phyloP scores from a whole-genome alignment of 2,329 filamentous ascomycete genomes.

The Neonectria coccinea region DNA sequence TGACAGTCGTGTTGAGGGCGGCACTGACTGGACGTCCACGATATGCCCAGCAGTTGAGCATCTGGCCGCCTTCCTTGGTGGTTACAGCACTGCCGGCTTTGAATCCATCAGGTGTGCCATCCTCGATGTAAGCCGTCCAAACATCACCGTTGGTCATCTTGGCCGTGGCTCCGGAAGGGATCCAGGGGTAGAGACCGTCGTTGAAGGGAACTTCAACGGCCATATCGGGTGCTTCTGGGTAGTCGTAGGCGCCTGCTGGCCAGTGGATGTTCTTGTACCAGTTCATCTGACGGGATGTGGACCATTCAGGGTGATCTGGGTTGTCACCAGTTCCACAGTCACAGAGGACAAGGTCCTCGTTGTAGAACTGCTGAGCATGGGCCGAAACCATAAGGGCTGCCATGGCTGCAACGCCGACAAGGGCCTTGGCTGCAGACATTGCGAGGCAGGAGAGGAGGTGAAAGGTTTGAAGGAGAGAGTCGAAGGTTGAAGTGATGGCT shows the following conservation, averaged over 20 bases:
- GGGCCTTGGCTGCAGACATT: constrained; percentile 45
- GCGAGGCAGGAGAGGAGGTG: constrained; percentile 1
- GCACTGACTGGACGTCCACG: constrained; percentile 54
- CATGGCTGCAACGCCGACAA: constrained; percentile 35
- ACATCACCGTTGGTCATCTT: constrained; percentile 54
- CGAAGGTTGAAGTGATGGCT: background rate
- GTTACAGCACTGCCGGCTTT: constrained; percentile 55
- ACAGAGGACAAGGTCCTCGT: constrained; percentile 55
- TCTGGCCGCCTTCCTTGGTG: constrained; percentile 54
- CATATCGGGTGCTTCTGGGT: constrained; percentile 54
- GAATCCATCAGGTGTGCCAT: constrained; percentile 55
- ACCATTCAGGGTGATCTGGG: constrained; percentile 54
- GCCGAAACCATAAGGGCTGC: constrained; percentile 39
- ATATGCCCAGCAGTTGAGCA: constrained; percentile 57
- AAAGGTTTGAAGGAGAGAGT: background rate
- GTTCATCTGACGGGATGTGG: constrained; percentile 58
- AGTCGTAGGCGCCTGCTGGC: constrained; percentile 50
- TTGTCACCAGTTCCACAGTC: constrained; percentile 59
- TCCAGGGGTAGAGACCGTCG: constrained; percentile 55
- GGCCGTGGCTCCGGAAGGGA: constrained; percentile 52
- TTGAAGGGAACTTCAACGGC: constrained; percentile 54
- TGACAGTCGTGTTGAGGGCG: constrained; percentile 54
- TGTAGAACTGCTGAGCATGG: constrained; percentile 44
- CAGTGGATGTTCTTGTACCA: constrained; percentile 56
- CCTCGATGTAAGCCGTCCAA: constrained; percentile 58